Evolutionary conservation across 257 asterid species (phyloP).

Genomic region (Phtheirospermum japonicum): DNA sequence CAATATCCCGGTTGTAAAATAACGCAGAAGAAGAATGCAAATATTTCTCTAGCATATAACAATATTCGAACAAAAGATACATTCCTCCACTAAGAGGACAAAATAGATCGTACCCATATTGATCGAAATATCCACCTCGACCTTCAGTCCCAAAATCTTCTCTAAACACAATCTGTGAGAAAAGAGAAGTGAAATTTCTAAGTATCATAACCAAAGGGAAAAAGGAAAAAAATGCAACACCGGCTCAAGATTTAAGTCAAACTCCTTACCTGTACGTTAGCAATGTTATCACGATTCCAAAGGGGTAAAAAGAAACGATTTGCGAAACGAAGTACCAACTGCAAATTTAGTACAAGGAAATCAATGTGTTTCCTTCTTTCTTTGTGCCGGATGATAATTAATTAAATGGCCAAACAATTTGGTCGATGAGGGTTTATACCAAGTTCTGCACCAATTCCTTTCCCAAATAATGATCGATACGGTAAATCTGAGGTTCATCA

Average conservation of each 20-base stretch:
- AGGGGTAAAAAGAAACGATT: constrained; percentile 93
- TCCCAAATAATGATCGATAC: constrained; percentile 97
- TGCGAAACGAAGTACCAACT: constrained; percentile 98
- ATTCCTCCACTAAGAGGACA: too few relatives aligned
- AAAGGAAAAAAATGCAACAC: constrained; percentile 20
- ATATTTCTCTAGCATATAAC: constrained; percentile 10
- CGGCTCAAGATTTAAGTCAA: too few relatives aligned
- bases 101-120: constrained; percentile 94
- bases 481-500: constrained; percentile 89
- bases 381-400: constrained; percentile 5
- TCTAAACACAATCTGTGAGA: constrained; percentile 86
- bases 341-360: constrained; percentile 37
- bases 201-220: too few relatives aligned
- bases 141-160: constrained; percentile 99
- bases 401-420: constrained; percentile 32
- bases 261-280: constrained; percentile 95
- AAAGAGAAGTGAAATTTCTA: constrained; percentile 17
- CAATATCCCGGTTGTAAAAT: too few relatives aligned
- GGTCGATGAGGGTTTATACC: too few relatives aligned
- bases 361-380: constrained; percentile 6
- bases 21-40: not conserved
- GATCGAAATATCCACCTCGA: constrained; percentile 99
- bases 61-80: constrained; percentile 9
- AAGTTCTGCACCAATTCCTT: constrained; percentile 97
- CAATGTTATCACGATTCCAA: constrained; percentile 97